phyloP scores from a whole-genome alignment of 352 stramenopile species.

The Plasmopara halstedii region DNA sequence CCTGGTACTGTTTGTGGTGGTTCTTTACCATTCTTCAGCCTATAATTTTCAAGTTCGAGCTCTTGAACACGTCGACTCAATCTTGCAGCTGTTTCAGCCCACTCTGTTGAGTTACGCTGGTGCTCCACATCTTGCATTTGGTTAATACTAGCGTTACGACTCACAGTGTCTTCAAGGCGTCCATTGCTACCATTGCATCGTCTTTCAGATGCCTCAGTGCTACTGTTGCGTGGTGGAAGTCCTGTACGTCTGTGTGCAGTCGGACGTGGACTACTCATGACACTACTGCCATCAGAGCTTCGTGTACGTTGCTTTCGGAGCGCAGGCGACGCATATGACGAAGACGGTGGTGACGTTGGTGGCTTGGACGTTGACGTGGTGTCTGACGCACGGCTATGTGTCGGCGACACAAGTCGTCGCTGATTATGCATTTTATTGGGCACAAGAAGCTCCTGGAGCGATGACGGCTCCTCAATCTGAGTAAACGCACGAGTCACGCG shows the following conservation, averaged over 20 bases:
- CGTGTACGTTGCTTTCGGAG: slow-evolving; percentile 2
- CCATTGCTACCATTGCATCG: slow-evolving; percentile 8
- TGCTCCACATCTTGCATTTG: slow-evolving; percentile 1
- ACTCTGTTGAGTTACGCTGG: slow-evolving; percentile 31
- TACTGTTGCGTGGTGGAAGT: slow-evolving; percentile 10
- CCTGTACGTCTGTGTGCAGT: slow-evolving; percentile 2
- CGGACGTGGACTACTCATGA: slow-evolving; percentile 4
- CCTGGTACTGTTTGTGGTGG: slow-evolving; percentile 31
- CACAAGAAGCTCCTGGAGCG: slow-evolving; percentile 14
- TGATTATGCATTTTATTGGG: slow-evolving; percentile 54
- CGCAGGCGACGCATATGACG: slow-evolving; percentile 7
- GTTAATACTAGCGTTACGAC: slow-evolving; percentile 6
- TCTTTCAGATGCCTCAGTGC: slow-evolving; percentile 6
- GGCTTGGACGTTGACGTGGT: slow-evolving; percentile 1
- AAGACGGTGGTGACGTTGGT: slow-evolving; percentile 13
- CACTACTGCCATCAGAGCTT: slow-evolving; percentile 14
- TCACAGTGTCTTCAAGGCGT: neutral
- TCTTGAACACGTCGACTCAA: slow-evolving; percentile 55
- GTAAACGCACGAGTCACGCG: slow-evolving; percentile 52
- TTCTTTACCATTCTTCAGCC: slow-evolving; percentile 31
- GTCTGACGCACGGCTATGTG: slow-evolving; percentile 12
- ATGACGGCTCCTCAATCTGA: slow-evolving; percentile 48
- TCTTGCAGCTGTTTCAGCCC: slow-evolving; percentile 40
- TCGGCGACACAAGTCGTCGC: slow-evolving; percentile 42
- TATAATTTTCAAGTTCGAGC: slow-evolving; percentile 57